phyloP scores from a whole-genome alignment of 805 yeast genomes.

The Candida dendrica region DNA sequence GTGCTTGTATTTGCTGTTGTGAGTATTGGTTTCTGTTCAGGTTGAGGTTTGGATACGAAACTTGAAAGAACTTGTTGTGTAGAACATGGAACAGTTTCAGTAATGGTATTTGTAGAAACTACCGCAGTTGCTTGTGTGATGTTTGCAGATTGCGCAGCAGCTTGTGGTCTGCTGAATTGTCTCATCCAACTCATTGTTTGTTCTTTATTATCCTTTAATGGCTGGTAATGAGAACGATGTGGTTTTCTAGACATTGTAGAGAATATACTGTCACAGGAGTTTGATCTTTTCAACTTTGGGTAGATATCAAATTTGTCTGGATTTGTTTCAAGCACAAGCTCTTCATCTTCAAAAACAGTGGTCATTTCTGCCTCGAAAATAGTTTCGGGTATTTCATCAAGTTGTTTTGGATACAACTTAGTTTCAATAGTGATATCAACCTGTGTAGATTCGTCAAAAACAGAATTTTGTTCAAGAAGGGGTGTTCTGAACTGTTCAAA shows the following conservation, averaged over 20 bases:
- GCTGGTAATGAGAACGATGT: constrained; percentile 1
- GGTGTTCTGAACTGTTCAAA: no score
- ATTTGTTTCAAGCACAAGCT: neutral
- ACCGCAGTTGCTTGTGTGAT: constrained; percentile 5
- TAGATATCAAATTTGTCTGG: neutral
- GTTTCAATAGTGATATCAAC: neutral
- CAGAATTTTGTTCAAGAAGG: neutral
- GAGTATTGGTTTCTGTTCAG: neutral
- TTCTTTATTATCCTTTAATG: constrained; percentile 13
- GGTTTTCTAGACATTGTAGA: constrained; percentile 15
- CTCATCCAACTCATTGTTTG: constrained; percentile 21
- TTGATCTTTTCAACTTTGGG: constrained; percentile 17
- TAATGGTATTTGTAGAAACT: neutral
- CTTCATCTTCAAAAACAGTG: neutral
- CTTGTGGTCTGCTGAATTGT: constrained; percentile 8
- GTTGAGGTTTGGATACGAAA: neutral
- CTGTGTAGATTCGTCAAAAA: neutral
- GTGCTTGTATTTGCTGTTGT: neutral
- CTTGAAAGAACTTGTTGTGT: neutral
- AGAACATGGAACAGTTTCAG: neutral
- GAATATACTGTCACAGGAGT: constrained; percentile 22
- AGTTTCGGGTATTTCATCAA: no score
- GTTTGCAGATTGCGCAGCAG: neutral
- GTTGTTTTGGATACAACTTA: no score
- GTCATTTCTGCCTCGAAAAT: neutral